Percentiles rank a stretch among this genome's conserved stretches.
These are phyloP conservation scores for Ustilago loliicola DNA, from an alignment of 1,284 basidiomycete genomes.

Conservation along the genomic window DNA sequence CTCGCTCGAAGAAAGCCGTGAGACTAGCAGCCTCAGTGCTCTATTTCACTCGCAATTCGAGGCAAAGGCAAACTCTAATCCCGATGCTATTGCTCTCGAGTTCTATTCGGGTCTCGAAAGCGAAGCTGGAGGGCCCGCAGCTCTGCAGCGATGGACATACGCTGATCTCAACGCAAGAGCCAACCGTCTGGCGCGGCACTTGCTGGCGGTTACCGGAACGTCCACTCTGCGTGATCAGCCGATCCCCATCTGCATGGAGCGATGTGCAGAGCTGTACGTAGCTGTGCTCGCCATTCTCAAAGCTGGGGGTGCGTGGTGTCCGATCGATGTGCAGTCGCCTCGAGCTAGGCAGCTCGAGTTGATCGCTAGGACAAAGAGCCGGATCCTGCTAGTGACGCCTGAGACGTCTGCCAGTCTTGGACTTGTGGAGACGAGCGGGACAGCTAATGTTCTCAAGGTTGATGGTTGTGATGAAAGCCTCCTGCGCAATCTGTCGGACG, in stretches of 20 bases:
- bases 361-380: conserved; percentile 23
- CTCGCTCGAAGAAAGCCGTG: too few relatives aligned
- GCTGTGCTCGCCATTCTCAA: conserved; percentile 32
- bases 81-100: conserved; percentile 15
- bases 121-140: too few relatives aligned
- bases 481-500: too few relatives aligned
- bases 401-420: conserved; percentile 16
- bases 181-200: background rate
- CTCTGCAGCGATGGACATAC: too few relatives aligned
- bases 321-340: conserved; percentile 56
- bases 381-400: conserved; percentile 25
- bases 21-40: too few relatives aligned
- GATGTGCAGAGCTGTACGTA: conserved; percentile 23
- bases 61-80: background rate
- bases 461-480: too few relatives aligned
- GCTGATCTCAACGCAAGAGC: too few relatives aligned
- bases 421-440: background rate
- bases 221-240: conserved; percentile 15
- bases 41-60: conserved; percentile 30
- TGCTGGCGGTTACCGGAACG: conserved; percentile 11
- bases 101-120: conserved; percentile 5
- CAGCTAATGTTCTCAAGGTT: too few relatives aligned
- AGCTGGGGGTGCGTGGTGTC: conserved; percentile 56
- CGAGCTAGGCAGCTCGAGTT: conserved; percentile 47
- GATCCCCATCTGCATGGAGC: conserved; percentile 28